Percentiles rank a stretch among this genome's conserved stretches.
Evolutionary conservation across 2,329 filamentous ascomycete species (phyloP).

Genomic region (Cercospora sojina): DNA sequence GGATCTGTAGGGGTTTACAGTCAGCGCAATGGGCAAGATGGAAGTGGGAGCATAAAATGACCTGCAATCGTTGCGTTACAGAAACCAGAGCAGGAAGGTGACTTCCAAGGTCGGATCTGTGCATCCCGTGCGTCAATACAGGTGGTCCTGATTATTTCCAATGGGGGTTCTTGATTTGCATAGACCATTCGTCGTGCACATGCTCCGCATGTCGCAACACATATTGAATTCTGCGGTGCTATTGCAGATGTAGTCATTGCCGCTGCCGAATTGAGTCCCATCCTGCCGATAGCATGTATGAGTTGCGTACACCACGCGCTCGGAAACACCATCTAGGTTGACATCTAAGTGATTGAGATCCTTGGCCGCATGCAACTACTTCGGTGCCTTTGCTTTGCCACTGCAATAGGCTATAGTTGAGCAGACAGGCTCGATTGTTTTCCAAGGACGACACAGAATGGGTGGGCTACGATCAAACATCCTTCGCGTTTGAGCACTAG

Average conservation of each 20-base stretch:
- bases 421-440: too few relatives aligned
- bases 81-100: neutral
- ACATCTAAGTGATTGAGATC: too few relatives aligned
- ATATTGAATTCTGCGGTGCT: neutral
- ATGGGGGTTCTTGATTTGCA: neutral
- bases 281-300: neutral
- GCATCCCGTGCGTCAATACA: neutral
- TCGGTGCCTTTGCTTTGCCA: too few relatives aligned
- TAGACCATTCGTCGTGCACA: neutral
- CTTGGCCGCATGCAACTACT: too few relatives aligned
- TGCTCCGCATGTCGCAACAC: neutral
- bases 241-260: neutral
- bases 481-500: too few relatives aligned
- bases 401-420: too few relatives aligned
- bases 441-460: too few relatives aligned
- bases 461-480: too few relatives aligned
- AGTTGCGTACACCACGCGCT: too few relatives aligned
- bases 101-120: neutral
- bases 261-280: neutral
- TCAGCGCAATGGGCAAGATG: neutral
- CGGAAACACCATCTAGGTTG: too few relatives aligned
- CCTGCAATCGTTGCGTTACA: neutral
- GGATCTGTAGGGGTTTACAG: neutral
- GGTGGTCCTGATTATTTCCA: neutral
- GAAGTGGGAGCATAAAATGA: neutral